Base-by-base conservation (phyloP, 306 rosid species). In the Citrullus mucosospermus region DNA sequence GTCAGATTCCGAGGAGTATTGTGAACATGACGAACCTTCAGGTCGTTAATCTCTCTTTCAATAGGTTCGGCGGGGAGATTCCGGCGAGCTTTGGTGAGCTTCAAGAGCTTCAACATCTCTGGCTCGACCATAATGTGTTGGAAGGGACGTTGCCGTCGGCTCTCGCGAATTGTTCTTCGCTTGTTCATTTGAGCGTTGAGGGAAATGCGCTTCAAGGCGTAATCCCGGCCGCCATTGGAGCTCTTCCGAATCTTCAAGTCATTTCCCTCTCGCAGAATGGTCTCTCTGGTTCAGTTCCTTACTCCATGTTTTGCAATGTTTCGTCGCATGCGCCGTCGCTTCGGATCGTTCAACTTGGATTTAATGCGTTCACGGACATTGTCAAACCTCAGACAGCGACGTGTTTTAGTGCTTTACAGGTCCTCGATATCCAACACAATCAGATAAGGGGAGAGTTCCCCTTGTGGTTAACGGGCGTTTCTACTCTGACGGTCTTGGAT, bases 61-160 rank as follows among this genome's bases (percentile, higher is more conserved):
- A 93, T 67, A 85, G 87, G 61, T 80, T 92, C 30, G 53, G 90
- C 80, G 94, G 98, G 13, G 87, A 86, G 86, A 80, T 93, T 82
- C 98, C 97, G 85, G 97, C 89, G 72, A 79, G 88, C 50, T 72
- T 92, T 9, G 98, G 97, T 6, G 89, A 81, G 82, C 96, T 92
- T 72, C 96, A 92, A 78, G 68, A 80, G 82, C 88, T 94, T 5
- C 90, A 92, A 63, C 91, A 89, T 76, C 93, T 94, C 41, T 94
- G 98, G 98, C 86, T 94, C 9, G 98, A 94, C 73, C 86, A 90
- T 79, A 94, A 94, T 77, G 80, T 85, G 0, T 43, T 94, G 2
- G 86, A 81, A 74, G 98, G 98, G 61, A 90, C 98, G 16, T 77
- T 94, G 25, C 97, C 98, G 56, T 92, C 98, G 38, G 98, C 98